A percentile compares a stretch with the other conserved stretches of the same genome.
Conservation (phyloP, 352 stramenopile genomes). For the Pythium volutum region DNA sequence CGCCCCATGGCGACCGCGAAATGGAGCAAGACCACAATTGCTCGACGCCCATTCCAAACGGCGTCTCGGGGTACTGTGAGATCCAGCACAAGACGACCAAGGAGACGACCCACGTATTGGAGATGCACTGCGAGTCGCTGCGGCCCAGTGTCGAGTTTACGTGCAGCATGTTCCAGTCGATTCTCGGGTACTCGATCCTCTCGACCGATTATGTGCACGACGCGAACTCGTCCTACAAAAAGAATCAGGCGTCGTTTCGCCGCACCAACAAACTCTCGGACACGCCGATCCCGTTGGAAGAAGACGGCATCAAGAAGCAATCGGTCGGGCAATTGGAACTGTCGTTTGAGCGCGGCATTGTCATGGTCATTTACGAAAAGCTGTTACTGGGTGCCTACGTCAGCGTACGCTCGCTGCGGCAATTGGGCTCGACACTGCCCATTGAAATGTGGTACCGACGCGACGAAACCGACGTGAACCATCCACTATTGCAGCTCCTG, state of each 20-base stretch:
- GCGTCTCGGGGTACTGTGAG: conserved; percentile 23
- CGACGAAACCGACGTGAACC: conserved; percentile 39
- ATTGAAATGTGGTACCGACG: conserved; percentile 77
- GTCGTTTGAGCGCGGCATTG: conserved; percentile 41
- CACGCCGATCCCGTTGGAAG: conserved; percentile 7
- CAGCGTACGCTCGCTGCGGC: conserved; percentile 45
- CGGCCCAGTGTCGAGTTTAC: conserved; percentile 22
- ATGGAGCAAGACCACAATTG: conserved; percentile 26
- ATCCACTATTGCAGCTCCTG: conserved; percentile 48
- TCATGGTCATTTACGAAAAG: conserved; percentile 33
- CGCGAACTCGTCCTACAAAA: conserved; percentile 27
- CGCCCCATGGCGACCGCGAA: conserved; percentile 32
- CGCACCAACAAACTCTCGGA: conserved; percentile 1
- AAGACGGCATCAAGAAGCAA: conserved; percentile 24
- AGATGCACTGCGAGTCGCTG: conserved; percentile 60
- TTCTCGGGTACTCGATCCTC: conserved; percentile 37
- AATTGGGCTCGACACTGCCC: conserved; percentile 47
- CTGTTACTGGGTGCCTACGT: conserved; percentile 53
- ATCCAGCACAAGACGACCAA: conserved; percentile 22
- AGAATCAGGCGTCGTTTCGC: conserved; percentile 4
- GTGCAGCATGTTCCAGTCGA: conserved; percentile 22
- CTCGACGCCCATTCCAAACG: conserved; percentile 25
- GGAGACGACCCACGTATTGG: conserved; percentile 37
- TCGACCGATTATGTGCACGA: conserved; percentile 49
- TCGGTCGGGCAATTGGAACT: conserved; percentile 24